These are phyloP conservation scores for Colletotrichum brevisporum DNA, from an alignment of 2,329 filamentous ascomycete genomes.

Conservation along the genomic window DNA sequence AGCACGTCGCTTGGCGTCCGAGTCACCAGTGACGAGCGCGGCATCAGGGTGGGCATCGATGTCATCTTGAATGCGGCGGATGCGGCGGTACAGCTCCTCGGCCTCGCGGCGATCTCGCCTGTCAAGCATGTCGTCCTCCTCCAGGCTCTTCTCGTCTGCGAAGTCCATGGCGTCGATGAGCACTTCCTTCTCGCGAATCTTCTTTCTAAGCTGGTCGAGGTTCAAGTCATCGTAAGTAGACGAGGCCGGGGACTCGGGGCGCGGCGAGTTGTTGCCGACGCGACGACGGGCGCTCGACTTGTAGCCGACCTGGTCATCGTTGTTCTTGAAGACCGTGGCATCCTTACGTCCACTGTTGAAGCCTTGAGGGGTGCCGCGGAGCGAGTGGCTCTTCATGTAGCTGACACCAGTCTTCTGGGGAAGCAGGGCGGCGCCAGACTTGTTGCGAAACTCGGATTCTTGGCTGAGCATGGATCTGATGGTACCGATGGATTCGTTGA, in stretches of 20 bases:
- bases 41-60: conserved; percentile 93
- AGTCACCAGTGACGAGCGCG: conserved; percentile 78
- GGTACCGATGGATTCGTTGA: conserved; percentile 92
- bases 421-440: conserved; percentile 88
- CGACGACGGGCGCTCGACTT: conserved; percentile 93
- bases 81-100: conserved; percentile 93
- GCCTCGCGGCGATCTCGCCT: conserved; percentile 91
- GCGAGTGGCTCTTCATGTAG: conserved; percentile 96
- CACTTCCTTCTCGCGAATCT: conserved; percentile 93
- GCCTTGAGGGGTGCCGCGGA: conserved; percentile 75
- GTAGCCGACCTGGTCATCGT: conserved; percentile 93
- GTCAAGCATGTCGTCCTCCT: conserved; percentile 94
- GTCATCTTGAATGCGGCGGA: conserved; percentile 92
- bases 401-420: conserved; percentile 98
- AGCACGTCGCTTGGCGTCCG: conserved; percentile 87
- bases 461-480: conserved; percentile 91
- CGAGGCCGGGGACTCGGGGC: conserved; percentile 81
- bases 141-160: conserved; percentile 88
- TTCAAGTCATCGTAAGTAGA: conserved; percentile 85
- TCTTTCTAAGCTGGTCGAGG: conserved; percentile 91
- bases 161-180: conserved; percentile 97
- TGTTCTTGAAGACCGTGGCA: conserved; percentile 96
- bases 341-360: conserved; percentile 82
- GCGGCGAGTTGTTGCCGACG: conserved; percentile 82
- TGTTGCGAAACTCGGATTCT: conserved; percentile 91